phyloP scores from a whole-genome alignment of 371 early-diverging fungal species.

The Rhizomucor pusillus region DNA sequence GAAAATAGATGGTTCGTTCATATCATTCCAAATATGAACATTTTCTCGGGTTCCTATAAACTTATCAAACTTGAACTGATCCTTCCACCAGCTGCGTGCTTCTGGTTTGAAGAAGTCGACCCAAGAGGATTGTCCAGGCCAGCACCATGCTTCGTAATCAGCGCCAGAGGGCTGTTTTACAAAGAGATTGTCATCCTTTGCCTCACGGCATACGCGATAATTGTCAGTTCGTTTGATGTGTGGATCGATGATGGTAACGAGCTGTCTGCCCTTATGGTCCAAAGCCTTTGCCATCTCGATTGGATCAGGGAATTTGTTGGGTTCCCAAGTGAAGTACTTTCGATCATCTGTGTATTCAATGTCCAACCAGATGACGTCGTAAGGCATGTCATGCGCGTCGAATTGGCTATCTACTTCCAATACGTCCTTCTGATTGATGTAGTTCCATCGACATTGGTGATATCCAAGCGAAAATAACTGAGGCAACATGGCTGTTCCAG shows the following conservation, averaged over 20 bases:
- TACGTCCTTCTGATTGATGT: constrained; percentile 83
- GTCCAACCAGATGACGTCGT: constrained; percentile 94
- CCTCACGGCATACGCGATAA: constrained; percentile 81
- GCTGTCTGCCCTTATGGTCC: constrained; percentile 71
- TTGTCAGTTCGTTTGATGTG: constrained; percentile 87
- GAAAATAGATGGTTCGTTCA: constrained; percentile 94
- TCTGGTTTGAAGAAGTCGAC: constrained; percentile 81
- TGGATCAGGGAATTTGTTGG: constrained; percentile 84
- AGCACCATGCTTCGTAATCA: constrained; percentile 89
- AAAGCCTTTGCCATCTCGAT: constrained; percentile 80
- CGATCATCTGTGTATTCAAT: constrained; percentile 94
- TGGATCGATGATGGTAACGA: constrained; percentile 96
- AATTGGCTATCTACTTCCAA: constrained; percentile 76
- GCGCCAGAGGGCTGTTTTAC: constrained; percentile 73
- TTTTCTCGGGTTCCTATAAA: constrained; percentile 75
- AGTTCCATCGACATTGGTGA: constrained; percentile 96
- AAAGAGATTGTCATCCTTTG: constrained; percentile 68
- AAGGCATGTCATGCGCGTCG: constrained; percentile 84
- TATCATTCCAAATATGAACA: constrained; percentile 91
- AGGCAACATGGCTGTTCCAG: constrained; percentile 86
- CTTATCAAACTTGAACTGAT: constrained; percentile 62
- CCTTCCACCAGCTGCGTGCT: constrained; percentile 82
- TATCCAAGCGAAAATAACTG: constrained; percentile 90
- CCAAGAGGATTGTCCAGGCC: constrained; percentile 92
- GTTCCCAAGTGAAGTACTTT: constrained; percentile 90